These are phyloP conservation scores for Rubroshorea leprosula DNA, from an alignment of 345 rosid genomes.

Conservation along the genomic window DNA sequence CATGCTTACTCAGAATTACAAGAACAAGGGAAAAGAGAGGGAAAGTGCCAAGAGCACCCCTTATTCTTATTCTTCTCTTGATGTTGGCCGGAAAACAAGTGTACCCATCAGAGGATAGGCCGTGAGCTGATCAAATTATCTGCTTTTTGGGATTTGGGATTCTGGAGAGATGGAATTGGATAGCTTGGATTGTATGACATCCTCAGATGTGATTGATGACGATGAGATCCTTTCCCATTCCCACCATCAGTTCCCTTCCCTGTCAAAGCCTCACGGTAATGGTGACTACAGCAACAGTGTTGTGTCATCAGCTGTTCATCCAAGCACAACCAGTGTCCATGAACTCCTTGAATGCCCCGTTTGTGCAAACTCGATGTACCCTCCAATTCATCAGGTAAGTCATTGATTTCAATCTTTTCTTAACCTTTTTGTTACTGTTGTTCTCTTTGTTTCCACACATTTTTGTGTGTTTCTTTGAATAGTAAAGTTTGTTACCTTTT, in stretches of 20 bases:
- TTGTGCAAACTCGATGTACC: constrained; percentile 96
- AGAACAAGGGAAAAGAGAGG: not conserved
- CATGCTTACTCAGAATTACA: not conserved
- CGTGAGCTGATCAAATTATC: not conserved
- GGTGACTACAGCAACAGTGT: constrained; percentile 28
- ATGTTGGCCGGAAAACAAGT: not conserved
- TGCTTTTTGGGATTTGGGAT: constrained; percentile 6
- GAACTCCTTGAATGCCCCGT: constrained; percentile 97
- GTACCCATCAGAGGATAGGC: constrained; percentile 15
- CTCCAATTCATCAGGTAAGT: constrained; percentile 91
- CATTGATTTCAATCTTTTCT: not conserved
- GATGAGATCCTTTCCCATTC: constrained; percentile 75
- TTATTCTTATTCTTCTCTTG: constrained; percentile 1
- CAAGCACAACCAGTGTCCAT: constrained; percentile 78
- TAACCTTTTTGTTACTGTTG: not conserved
- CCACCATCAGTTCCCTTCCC: constrained; percentile 40
- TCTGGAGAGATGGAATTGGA: constrained; percentile 55
- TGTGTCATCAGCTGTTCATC: constrained; percentile 42
- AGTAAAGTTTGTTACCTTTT: constrained; percentile 3
- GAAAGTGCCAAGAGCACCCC: not conserved
- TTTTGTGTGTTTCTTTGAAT: not conserved
- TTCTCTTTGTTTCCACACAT: not conserved
- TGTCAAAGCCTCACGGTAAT: constrained; percentile 49
- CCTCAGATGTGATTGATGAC: constrained; percentile 69
- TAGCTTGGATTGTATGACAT: constrained; percentile 68